Evolutionary conservation across 176 grass and related monocot species (phyloP), one percentile per base, ranked within the genome.

Genomic region (Zizania latifolia): DNA sequence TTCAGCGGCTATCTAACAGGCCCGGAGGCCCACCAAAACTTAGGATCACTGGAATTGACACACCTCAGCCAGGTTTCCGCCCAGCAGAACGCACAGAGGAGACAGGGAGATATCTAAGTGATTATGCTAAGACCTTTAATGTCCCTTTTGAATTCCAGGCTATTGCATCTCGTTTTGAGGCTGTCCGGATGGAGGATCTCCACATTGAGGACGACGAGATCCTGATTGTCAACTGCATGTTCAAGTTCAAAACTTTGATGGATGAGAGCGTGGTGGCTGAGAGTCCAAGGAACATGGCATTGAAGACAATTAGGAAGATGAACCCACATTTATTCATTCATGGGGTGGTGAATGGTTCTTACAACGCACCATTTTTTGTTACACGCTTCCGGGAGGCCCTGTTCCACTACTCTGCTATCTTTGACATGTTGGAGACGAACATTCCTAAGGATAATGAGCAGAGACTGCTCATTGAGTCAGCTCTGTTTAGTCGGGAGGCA

Each of bases 271-370:
- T 98, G 38, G 58, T 87, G 8, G 91, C 81, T 19, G 91, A 94
- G 45, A 89, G 84, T 75, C 94, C 94, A 38, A 98, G 89, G 62
- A 84, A 94, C 72, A 89, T 83, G 68, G 86, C 81, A 40, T 34
- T 98, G 65, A 98, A 87, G 48, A 94, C 91, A 44, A 98, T 98
- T 24, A 83, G 86, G 75, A 98, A 90, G 62, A 88, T 98, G 89
- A 98, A 94, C 26, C 94, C 94, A 16, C 75, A 81, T 70, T 22
- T 89, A 15, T 94, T 98, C 77, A 86, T 94, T 77, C 86, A 90
- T 14, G 94, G 86, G 14, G 37, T 92, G 48, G 44, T 89, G 17
- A 98, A 94, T 71, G 94, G 94, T 45, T 88, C 91, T 16, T 98
- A 94, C 62, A 92, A 86, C 21, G 88, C 86, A 14, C 91, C 94